Evolutionary conservation across 2,329 filamentous ascomycete species (phyloP), one percentile per base, ranked within the genome.

Genomic region (Neofusicoccum umdonicola): DNA sequence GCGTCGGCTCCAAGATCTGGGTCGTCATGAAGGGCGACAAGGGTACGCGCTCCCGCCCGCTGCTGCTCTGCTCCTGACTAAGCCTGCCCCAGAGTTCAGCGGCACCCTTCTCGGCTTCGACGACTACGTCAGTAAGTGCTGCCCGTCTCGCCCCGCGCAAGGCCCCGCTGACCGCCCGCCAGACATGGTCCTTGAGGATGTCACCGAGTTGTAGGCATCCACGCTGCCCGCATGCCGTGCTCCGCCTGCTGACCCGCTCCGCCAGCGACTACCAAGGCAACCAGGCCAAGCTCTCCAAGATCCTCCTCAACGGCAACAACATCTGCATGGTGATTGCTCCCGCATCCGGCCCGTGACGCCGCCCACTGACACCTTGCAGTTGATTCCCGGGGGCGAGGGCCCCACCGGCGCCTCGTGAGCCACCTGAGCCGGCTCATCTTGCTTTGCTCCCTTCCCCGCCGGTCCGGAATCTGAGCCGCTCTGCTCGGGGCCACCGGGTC

Each of bases 1-100:
- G 95, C 77, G 93, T 99, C 69, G 95, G 95, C 67, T 98, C 93
- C 63, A 90, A 90, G 73, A 98, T 99, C 78, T 97, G 94, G 93
- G 93, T 99, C 68, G 88, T 99, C 73, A 99, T 99, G 95, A 99
- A 99, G 81, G 92, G 93, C 70, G 95, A 98, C 77, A 98, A 97
- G 84, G 95, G 95, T 96, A 80, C 67, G 65, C 45, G 44, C 69
- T 45, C 69, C 42, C 34, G 34, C 45, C 19, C 54, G 34, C 13
- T 48, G 44, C 50, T 31, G 22, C 22, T 3, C 11, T 34, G 15
- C 34, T 41, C n/a, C 17, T 58, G 42, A 64, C 62, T 64, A 54
- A 64, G 39, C 62, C 15, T 22, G 37, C 35, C 65, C 50, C 76
- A 98, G 95, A 99, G 79, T 99, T 99, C 81, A 92, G 91, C 71